Conservation (phyloP, 1,284 basidiomycete species). For the Ceratobasidium sp. region DNA sequence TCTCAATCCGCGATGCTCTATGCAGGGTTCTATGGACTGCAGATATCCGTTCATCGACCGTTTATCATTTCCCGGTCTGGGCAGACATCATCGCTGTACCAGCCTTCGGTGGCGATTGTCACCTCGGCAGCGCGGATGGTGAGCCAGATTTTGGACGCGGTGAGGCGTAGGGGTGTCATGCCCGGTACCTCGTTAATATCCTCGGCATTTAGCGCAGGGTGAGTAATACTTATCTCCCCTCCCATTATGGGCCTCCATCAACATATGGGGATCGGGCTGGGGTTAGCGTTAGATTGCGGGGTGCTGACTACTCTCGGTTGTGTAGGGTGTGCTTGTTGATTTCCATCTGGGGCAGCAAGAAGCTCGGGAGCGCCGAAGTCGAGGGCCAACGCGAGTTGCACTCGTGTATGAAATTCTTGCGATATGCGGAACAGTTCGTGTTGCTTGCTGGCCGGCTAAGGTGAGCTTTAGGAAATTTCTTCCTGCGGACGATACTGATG, state of each 20-base stretch:
- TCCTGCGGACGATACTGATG: neutral
- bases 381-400: constrained; percentile 28
- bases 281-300: neutral
- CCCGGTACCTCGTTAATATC: constrained; percentile 12
- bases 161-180: constrained; percentile 24
- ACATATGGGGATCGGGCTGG: constrained; percentile 5
- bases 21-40: constrained; percentile 14
- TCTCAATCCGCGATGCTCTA: constrained; percentile 32
- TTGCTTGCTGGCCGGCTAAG: constrained; percentile 20
- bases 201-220: constrained; percentile 30
- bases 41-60: constrained; percentile 31
- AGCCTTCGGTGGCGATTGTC: constrained; percentile 23
- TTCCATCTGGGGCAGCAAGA: constrained; percentile 32
- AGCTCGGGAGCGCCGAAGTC: constrained; percentile 19
- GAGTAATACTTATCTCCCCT: neutral
- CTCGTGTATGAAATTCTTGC: constrained; percentile 33
- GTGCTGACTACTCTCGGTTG: neutral
- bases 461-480: neutral
- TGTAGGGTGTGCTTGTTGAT: constrained; percentile 26
- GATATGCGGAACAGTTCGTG: constrained; percentile 5
- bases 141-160: constrained; percentile 16
- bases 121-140: constrained; percentile 15
- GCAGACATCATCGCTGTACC: constrained; percentile 16
- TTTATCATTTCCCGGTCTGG: constrained; percentile 30
- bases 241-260: neutral